Evolutionary conservation across 1,139 yeast species (phyloP), one percentile per base, ranked within the genome.

Genomic region (Scheffersomyces segobiensis): DNA sequence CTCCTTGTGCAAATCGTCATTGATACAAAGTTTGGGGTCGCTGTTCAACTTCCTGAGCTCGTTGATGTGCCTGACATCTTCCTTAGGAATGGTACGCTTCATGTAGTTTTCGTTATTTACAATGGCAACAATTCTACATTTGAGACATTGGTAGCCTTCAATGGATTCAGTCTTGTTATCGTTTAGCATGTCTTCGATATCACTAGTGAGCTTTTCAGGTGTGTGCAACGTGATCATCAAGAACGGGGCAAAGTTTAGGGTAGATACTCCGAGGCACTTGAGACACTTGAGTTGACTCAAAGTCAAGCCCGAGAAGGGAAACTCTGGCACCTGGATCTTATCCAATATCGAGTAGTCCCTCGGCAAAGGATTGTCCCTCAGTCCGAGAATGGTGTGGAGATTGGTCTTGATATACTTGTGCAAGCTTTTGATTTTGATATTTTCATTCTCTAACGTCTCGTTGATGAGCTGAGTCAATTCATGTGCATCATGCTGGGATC

Each of bases 401-500:
- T 63, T 59, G 22, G 48, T 46, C n/a, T 50, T 55, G 24, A 64
- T 26, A 46, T 50, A 57, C 22, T 53, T 54, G 54, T 72, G 72
- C 60, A 72, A 77, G 61, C 76, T 81, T 49, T 69, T 73, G 50
- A 86, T 66, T 52, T 76, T 74, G 14, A 77, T 69, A 64, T 85
- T 81, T 69, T 93, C 98, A 60, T 81, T 83, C 58, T 89, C 88
- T 57, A 93, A 77, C 0, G 96, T 88, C 67, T 93, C 97, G 52
- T 93, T 77, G 48, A 93, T 81, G 57, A 91, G 73, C 68, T 91
- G 97, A 46, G 95, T 83, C 61, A 95, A 80, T 68, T 95, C 99
- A 65, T 95, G 98, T 0, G 98, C 97, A 75, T 93, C 98, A 66
- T 93, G 97, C 73, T 95, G 99, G 52, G 86, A 85, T 46, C 93